Evolutionary conservation across 2,329 filamentous ascomycete species (phyloP).

Genomic region (Juglanconis sp.): DNA sequence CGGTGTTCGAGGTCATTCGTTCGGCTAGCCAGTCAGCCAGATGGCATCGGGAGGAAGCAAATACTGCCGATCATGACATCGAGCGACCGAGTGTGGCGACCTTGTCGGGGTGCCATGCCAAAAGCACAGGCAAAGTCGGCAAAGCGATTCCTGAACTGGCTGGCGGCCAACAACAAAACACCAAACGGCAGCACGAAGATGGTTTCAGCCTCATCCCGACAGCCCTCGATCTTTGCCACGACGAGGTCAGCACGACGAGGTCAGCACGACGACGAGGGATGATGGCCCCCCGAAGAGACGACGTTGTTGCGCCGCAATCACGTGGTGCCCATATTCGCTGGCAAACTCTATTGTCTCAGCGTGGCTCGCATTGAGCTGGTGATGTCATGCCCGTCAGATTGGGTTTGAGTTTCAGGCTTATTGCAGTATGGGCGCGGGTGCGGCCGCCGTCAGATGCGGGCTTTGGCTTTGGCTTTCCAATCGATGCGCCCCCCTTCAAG

Average conservation of each 20-base stretch:
- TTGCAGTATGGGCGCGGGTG: neutral
- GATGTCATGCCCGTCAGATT: slow-evolving; percentile 3
- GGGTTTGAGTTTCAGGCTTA: neutral
- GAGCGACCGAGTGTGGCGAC: neutral
- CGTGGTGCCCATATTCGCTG: slow-evolving; percentile 1
- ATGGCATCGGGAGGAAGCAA: neutral
- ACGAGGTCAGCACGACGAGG: too few species aligned
- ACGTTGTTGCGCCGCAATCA: neutral
- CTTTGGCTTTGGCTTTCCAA: neutral
- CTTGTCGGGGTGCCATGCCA: slow-evolving; percentile 1
- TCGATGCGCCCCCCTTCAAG: neutral
- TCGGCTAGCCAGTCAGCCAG: neutral
- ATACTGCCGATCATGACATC: slow-evolving; percentile 15
- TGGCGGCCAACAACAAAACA: neutral
- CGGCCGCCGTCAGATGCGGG: neutral
- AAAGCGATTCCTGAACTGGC: neutral
- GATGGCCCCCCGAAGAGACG: neutral
- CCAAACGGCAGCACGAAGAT: neutral
- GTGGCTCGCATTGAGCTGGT: neutral
- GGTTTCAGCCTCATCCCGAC: neutral
- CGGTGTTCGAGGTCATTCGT: neutral
- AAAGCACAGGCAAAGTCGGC: neutral
- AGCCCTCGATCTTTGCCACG: too few species aligned
- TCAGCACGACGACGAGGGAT: too few species aligned
- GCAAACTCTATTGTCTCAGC: neutral